These are phyloP conservation scores for Wilcoxina mikolae DNA, from an alignment of 495 filamentous ascomycete genomes.

Conservation along the genomic window DNA sequence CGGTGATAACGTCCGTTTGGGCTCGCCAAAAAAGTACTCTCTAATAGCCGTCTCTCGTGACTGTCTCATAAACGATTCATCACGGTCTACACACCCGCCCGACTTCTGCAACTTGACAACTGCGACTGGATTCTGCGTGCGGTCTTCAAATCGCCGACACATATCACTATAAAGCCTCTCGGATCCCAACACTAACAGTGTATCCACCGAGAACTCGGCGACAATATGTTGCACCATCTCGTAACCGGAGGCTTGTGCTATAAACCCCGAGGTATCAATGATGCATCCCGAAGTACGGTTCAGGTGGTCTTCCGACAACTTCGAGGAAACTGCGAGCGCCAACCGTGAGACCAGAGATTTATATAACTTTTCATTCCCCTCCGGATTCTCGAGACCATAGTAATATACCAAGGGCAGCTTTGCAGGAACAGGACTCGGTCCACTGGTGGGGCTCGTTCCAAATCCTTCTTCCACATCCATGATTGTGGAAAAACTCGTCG, in stretches of 20 bases:
- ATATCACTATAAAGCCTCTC: constrained; percentile 68
- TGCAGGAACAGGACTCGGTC: constrained; percentile 71
- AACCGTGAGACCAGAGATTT: constrained; percentile 59
- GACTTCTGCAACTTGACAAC: constrained; percentile 73
- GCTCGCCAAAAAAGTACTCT: constrained; percentile 85
- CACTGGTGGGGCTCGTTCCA: constrained; percentile 79
- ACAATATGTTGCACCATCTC: constrained; percentile 70
- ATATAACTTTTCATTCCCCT: constrained; percentile 58
- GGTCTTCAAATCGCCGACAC: constrained; percentile 54
- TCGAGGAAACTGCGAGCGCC: constrained; percentile 61
- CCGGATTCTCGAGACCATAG: constrained; percentile 59
- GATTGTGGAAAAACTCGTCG: constrained; percentile 65
- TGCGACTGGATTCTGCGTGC: constrained; percentile 46
- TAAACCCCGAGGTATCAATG: constrained; percentile 67
- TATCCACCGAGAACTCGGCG: constrained; percentile 73
- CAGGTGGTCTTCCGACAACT: constrained; percentile 61
- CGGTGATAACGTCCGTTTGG: constrained; percentile 62
- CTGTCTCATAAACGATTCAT: constrained; percentile 56
- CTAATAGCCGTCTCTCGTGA: constrained; percentile 59
- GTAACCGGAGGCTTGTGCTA: constrained; percentile 48
- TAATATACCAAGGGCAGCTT: constrained; percentile 90
- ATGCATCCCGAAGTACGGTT: constrained; percentile 49
- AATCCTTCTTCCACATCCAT: constrained; percentile 85
- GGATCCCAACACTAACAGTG: constrained; percentile 71
- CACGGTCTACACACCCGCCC: constrained; percentile 72